Conservation (phyloP, 495 filamentous ascomycete genomes). For the Stereocaulon alpinum region DNA sequence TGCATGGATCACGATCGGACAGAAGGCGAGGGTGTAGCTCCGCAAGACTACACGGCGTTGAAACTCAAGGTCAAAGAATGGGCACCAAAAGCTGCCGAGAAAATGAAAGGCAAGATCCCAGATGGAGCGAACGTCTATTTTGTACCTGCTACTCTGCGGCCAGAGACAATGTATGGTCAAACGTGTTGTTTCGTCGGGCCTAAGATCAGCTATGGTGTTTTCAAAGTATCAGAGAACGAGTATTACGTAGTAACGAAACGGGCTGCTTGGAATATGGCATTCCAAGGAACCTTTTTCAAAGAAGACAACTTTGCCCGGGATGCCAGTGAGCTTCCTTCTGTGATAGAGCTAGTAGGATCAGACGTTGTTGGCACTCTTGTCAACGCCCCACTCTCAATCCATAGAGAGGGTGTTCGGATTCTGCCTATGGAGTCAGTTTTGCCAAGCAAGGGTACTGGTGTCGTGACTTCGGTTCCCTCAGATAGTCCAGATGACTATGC, state of each 20-base stretch:
- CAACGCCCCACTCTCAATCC: slow-evolving; percentile 80
- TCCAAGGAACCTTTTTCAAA: slow-evolving; percentile 72
- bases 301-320: slow-evolving; percentile 63
- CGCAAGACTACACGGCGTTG: slow-evolving; percentile 86
- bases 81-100: slow-evolving; percentile 56
- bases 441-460: slow-evolving; percentile 87
- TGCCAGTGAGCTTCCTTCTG: slow-evolving; percentile 38
- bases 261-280: slow-evolving; percentile 91
- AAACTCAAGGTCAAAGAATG: slow-evolving; percentile 87
- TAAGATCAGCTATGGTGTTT: slow-evolving; percentile 82
- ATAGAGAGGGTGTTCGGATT: slow-evolving; percentile 71
- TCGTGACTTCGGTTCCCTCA: slow-evolving; percentile 89
- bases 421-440: slow-evolving; percentile 92
- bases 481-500: slow-evolving; percentile 95
- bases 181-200: slow-evolving; percentile 93
- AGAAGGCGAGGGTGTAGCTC: slow-evolving; percentile 79
- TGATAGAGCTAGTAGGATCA: slow-evolving; percentile 62
- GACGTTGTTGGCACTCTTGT: slow-evolving; percentile 77
- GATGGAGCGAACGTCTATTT: slow-evolving; percentile 75
- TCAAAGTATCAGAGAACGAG: slow-evolving; percentile 70
- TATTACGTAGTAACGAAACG: slow-evolving; percentile 79
- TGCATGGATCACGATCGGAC: slow-evolving; percentile 97
- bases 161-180: slow-evolving; percentile 98
- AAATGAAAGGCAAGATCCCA: slow-evolving; percentile 64
- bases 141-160: slow-evolving; percentile 80